phyloP scores from a whole-genome alignment of 805 yeast genomes.

The Saccharomycopsis fodiens region DNA sequence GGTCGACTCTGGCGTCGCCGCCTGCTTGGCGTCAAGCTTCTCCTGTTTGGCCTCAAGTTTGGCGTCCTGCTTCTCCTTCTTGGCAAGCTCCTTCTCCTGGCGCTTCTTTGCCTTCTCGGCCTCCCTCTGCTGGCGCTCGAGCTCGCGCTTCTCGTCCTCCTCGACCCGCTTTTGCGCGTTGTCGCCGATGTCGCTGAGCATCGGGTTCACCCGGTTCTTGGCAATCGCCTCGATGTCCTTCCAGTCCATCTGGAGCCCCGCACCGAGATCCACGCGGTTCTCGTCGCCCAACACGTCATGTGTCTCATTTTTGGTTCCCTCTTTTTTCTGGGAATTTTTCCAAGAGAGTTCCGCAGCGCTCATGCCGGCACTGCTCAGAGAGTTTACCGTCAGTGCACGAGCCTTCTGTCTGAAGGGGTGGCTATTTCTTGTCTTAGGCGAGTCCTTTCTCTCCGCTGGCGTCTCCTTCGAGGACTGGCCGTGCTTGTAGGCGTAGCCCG shows the following conservation, averaged over 20 bases:
- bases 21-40: too few relatives aligned
- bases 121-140: not conserved
- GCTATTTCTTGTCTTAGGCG: not conserved
- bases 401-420: too few relatives aligned
- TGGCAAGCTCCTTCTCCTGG: not conserved
- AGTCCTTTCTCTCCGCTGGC: not conserved
- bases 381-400: not conserved
- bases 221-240: slow-evolving; percentile 6
- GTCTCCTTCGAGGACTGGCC: not conserved
- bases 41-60: too few relatives aligned
- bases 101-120: not conserved
- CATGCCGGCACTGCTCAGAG: not conserved
- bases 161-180: not conserved
- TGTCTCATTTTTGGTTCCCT: not conserved
- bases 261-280: slow-evolving; percentile 10
- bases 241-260: slow-evolving; percentile 9
- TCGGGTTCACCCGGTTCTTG: slow-evolving; percentile 7
- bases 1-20: too few relatives aligned
- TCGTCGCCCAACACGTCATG: slow-evolving; percentile 1
- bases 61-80: not conserved
- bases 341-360: not conserved
- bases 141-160: not conserved
- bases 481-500: slow-evolving; percentile 2
- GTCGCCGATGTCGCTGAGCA: not conserved
- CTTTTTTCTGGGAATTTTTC: not conserved